Percentiles rank a stretch among this genome's conserved stretches.
Conservation (phyloP, 2,329 filamentous ascomycete genomes). For the Ascochyta fabae region DNA sequence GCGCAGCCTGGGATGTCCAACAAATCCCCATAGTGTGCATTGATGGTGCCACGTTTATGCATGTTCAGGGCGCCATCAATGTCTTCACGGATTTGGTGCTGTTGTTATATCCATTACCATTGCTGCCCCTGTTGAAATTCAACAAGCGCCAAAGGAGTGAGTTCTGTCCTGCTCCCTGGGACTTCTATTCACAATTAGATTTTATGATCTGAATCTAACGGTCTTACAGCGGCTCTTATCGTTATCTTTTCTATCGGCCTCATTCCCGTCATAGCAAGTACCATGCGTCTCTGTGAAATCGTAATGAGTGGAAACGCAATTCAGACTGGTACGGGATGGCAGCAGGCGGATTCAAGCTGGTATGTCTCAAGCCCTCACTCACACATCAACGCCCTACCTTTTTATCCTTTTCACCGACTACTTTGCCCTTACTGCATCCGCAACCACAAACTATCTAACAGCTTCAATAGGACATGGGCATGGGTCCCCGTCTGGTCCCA, state of each 20-base stretch:
- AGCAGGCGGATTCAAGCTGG: conserved; percentile 35
- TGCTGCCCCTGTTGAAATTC: conserved; percentile 33
- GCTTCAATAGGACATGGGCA: conserved; percentile 21
- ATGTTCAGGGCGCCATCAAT: conserved; percentile 32
- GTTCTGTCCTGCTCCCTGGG: neutral
- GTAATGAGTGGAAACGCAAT: conserved; percentile 24
- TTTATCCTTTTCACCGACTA: neutral
- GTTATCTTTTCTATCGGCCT: conserved; percentile 38
- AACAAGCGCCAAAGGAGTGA: conserved; percentile 35
- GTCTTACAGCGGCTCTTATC: conserved; percentile 27
- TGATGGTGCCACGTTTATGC: conserved; percentile 27
- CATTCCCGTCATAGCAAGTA: conserved; percentile 36
- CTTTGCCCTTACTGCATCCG: neutral
- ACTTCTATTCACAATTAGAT: neutral
- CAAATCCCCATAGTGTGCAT: conserved; percentile 26
- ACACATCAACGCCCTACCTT: neutral
- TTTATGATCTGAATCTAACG: neutral
- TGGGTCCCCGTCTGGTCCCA: conserved; percentile 42
- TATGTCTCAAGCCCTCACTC: neutral
- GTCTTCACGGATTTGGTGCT: conserved; percentile 33
- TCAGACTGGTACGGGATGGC: conserved; percentile 18
- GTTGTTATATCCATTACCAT: conserved; percentile 33
- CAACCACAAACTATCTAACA: conserved; percentile 5
- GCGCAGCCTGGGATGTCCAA: conserved; percentile 28
- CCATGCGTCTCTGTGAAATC: conserved; percentile 37